Evolutionary conservation across 345 rosid genomes (phyloP).

Genomic region (Corchorus olitorius): DNA sequence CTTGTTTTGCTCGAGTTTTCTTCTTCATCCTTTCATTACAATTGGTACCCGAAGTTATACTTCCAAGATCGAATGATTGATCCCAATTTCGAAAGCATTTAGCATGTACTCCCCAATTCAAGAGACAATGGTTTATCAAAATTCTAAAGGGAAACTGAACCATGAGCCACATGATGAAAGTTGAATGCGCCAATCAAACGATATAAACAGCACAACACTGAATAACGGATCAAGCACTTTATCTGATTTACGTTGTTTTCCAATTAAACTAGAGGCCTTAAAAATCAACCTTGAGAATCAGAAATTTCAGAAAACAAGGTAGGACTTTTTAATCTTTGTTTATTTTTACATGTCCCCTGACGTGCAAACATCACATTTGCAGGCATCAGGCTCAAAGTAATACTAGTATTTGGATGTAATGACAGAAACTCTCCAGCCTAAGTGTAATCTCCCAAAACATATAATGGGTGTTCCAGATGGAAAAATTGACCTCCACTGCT

Average conservation of each 20-base stretch:
- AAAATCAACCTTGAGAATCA: neutral
- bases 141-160: neutral
- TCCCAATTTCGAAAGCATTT: neutral
- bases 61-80: neutral
- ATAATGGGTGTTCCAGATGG: slow-evolving; percentile 18
- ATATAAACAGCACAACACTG: neutral
- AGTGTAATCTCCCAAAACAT: slow-evolving; percentile 15
- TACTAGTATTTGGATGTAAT: neutral
- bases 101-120: neutral
- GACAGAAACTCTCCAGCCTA: neutral
- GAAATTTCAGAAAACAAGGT: neutral
- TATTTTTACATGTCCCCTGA: neutral
- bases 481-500: neutral
- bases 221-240: neutral
- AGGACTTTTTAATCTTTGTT: neutral
- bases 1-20: neutral
- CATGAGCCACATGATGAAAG: neutral
- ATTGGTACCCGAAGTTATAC: neutral
- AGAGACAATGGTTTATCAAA: neutral
- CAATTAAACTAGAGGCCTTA: neutral
- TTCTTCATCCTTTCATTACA: neutral
- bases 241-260: neutral
- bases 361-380: neutral
- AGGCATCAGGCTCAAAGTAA: neutral
- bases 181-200: neutral